phyloP scores from a whole-genome alignment of 352 stramenopile species.

The Phytophthora nicotianae region DNA sequence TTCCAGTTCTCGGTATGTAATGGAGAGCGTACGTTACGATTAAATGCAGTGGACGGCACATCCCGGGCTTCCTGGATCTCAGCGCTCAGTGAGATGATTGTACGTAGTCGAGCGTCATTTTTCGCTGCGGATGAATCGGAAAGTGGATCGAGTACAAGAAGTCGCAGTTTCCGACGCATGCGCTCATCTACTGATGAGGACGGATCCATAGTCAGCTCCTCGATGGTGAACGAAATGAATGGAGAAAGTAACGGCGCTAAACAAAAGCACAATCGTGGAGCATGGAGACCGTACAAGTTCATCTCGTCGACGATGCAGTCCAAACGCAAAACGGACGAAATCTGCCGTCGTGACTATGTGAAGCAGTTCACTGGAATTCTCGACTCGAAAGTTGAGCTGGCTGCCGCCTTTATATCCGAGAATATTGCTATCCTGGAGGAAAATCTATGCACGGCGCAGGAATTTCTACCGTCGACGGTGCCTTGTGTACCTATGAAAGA shows the following conservation, averaged over 20 bases:
- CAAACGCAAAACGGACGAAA: conserved; percentile 47
- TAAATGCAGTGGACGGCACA: conserved; percentile 73
- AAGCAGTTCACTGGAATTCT: conserved; percentile 56
- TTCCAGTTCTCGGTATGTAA: conserved; percentile 87
- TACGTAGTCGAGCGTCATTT: conserved; percentile 78
- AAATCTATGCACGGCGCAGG: conserved; percentile 62
- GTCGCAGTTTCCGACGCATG: conserved; percentile 53
- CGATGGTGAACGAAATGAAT: conserved; percentile 39
- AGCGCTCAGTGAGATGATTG: conserved; percentile 82
- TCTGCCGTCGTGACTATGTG: conserved; percentile 55
- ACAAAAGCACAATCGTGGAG: conserved; percentile 30
- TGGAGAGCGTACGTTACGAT: conserved; percentile 60
- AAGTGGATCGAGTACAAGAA: conserved; percentile 46
- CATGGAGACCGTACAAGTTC: conserved; percentile 81
- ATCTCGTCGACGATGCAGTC: conserved; percentile 79
- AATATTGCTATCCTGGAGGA: conserved; percentile 80
- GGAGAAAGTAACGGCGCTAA: conserved; percentile 26
- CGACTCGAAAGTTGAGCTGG: conserved; percentile 42
- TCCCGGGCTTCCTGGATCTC: conserved; percentile 72
- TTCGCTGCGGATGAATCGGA: conserved; percentile 77
- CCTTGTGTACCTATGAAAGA: conserved; percentile 60
- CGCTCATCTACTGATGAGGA: conserved; percentile 69
- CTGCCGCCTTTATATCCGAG: conserved; percentile 49
- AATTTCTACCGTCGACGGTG: conserved; percentile 67
- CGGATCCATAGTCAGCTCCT: conserved; percentile 34